These are phyloP conservation scores for Alternaria sp. DNA, from an alignment of 2,329 filamentous ascomycete species.

Conservation along the genomic window DNA sequence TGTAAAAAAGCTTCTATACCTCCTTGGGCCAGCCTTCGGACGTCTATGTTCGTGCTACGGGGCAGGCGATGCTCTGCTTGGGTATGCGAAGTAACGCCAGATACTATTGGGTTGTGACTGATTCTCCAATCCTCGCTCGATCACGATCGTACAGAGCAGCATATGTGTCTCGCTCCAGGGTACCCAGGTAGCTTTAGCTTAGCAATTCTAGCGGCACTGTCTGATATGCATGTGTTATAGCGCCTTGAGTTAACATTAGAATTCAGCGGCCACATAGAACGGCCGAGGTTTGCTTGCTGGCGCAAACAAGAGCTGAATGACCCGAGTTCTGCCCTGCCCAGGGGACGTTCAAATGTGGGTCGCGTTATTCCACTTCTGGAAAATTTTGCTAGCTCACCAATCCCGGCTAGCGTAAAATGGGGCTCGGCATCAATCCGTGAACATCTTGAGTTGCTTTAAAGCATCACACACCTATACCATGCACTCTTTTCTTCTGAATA, in stretches of 20 bases:
- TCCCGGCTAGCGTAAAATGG: not conserved
- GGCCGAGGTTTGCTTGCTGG: not conserved
- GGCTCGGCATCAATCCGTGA: not conserved
- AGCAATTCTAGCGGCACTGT: not conserved
- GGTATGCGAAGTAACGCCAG: not conserved
- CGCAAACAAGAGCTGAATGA: not conserved
- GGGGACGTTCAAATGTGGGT: not conserved
- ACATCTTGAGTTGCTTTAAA: not conserved
- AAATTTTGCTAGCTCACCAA: slow-evolving; percentile 1
- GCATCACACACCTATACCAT: not conserved
- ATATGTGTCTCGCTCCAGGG: not conserved
- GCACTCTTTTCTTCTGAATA: not conserved
- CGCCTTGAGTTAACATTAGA: not conserved
- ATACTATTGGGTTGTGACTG: not conserved
- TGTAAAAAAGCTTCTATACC: not conserved
- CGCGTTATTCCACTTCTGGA: not conserved
- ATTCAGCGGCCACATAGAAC: not conserved
- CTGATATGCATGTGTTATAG: not conserved
- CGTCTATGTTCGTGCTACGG: not conserved
- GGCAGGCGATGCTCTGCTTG: not conserved
- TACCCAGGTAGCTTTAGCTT: not conserved
- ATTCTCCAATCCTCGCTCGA: not conserved
- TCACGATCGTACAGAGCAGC: not conserved
- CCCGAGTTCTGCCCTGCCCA: not conserved
- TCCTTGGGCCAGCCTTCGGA: not conserved